Percentiles rank a stretch among this genome's conserved stretches.
Conservation (phyloP, 352 stramenopile genomes). For the Globisporangium spinosum region DNA sequence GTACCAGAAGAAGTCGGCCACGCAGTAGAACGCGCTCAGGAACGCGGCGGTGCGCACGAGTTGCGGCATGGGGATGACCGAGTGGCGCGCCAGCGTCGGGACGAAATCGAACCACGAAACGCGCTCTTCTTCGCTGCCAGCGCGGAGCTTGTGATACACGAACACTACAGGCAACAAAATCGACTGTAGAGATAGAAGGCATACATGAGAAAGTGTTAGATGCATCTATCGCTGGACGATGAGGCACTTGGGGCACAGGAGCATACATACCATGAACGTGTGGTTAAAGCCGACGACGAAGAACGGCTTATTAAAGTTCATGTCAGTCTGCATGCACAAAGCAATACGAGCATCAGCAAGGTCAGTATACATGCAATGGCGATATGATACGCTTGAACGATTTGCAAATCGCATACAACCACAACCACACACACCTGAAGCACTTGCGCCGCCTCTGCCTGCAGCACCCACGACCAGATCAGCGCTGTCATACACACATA, state of each 20-base stretch:
- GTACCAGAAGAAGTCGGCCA: not conserved
- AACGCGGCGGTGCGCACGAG: not conserved
- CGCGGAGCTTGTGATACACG: not conserved
- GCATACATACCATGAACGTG: not conserved
- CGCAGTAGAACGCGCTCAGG: not conserved
- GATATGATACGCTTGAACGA: not conserved
- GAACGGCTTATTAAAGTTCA: not conserved
- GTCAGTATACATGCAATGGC: not conserved
- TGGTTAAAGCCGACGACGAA: not conserved
- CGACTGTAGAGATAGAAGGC: not conserved
- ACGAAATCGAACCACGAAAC: not conserved
- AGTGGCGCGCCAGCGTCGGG: not conserved
- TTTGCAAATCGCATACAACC: not conserved
- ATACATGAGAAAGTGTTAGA: not conserved
- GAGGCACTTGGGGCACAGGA: not conserved
- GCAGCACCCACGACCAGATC: conserved; percentile 1
- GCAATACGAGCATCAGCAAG: not conserved
- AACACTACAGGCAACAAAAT: not conserved
- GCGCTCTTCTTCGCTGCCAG: not conserved
- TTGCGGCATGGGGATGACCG: not conserved
- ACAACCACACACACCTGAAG: not conserved
- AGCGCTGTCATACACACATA: not conserved
- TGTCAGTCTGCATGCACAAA: not conserved
- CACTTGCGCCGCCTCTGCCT: not conserved
- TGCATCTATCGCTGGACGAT: no score